Conservation (phyloP, 108 stramenopile genomes). For the Fragilaria crotonensis region DNA sequence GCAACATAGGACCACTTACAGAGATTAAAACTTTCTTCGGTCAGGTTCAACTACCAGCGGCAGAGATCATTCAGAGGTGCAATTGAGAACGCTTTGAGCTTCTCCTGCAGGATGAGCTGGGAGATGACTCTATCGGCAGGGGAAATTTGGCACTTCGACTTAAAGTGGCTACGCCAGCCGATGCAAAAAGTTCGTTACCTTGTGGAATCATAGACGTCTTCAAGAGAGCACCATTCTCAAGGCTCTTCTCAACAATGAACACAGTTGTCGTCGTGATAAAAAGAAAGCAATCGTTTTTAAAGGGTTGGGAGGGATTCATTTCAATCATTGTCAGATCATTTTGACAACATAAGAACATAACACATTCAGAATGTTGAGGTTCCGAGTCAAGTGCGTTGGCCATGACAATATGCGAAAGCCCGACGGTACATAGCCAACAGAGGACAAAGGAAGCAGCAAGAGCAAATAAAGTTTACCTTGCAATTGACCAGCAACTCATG, state of each 20-base stretch:
- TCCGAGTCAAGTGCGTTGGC: no score
- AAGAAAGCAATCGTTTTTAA: slow-evolving; percentile 40
- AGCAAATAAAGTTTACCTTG: no score
- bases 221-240: neutral
- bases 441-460: no score
- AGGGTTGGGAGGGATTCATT: no score
- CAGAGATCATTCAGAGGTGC: slow-evolving; percentile 40
- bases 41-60: slow-evolving; percentile 27
- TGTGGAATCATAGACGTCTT: slow-evolving; percentile 6
- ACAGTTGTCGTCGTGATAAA: neutral
- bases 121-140: slow-evolving; percentile 9
- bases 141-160: slow-evolving; percentile 50
- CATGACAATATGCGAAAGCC: no score
- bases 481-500: no score
- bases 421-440: no score
- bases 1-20: neutral
- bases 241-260: slow-evolving; percentile 2
- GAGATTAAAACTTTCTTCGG: slow-evolving; percentile 26
- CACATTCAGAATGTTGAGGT: no score
- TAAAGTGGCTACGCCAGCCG: slow-evolving; percentile 45
- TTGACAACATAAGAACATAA: no score
- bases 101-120: slow-evolving; percentile 27
- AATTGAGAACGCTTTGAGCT: slow-evolving; percentile 48
- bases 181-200: slow-evolving; percentile 32
- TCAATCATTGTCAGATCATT: no score